phyloP scores from a whole-genome alignment of 108 stramenopile genomes.

The Epithemia pelagica region DNA sequence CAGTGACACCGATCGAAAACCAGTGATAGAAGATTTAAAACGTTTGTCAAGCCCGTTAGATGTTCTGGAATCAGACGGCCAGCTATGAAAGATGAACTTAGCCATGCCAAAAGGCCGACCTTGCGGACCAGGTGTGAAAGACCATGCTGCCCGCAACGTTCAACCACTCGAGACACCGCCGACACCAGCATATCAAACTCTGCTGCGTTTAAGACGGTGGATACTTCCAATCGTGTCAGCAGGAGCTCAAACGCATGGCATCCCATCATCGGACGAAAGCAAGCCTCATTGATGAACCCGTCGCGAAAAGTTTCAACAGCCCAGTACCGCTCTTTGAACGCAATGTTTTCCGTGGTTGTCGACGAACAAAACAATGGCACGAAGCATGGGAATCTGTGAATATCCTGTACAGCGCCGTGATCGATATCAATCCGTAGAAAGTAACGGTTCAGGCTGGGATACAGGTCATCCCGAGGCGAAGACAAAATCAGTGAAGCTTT shows the following conservation, averaged over 20 bases:
- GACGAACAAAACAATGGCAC: conserved; percentile 75
- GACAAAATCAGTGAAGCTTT: conserved; percentile 51
- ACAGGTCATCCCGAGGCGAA: conserved; percentile 65
- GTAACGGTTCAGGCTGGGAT: conserved; percentile 63
- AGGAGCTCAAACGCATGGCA: conserved; percentile 76
- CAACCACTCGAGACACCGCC: conserved; percentile 20
- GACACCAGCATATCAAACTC: conserved; percentile 22
- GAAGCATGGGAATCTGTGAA: conserved; percentile 66
- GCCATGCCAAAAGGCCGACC: conserved; percentile 39
- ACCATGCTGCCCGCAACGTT: conserved; percentile 19
- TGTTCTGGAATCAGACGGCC: neutral
- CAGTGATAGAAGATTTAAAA: neutral
- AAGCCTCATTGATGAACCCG: conserved; percentile 51
- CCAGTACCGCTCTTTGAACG: conserved; percentile 62
- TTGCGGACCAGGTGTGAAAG: conserved; percentile 18
- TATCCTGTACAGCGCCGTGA: conserved; percentile 78
- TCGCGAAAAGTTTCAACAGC: conserved; percentile 58
- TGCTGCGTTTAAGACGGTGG: conserved; percentile 9
- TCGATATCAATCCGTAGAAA: conserved; percentile 55
- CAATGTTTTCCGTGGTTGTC: conserved; percentile 36
- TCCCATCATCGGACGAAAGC: conserved; percentile 48
- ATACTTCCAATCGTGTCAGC: conserved; percentile 48
- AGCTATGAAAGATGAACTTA: neutral
- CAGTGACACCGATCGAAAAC: neutral
- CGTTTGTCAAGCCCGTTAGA: neutral